Percentiles rank a stretch among this genome's conserved stretches.
These are phyloP conservation scores for Myxozyma nipponensis DNA, from an alignment of 805 yeast species.

Conservation along the genomic window DNA sequence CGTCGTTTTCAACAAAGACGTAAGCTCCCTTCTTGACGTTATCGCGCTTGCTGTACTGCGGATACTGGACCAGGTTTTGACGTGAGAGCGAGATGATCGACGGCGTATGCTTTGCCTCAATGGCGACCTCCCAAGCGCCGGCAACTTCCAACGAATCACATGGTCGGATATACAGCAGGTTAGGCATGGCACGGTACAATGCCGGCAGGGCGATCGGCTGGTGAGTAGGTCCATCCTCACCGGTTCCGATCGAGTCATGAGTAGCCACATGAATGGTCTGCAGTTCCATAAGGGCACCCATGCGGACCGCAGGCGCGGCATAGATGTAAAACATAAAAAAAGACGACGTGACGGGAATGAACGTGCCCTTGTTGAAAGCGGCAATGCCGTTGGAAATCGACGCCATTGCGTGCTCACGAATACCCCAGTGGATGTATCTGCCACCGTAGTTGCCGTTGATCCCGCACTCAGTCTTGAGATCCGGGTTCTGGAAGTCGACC, in stretches of 20 bases:
- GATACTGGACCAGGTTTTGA: slow-evolving; percentile 67
- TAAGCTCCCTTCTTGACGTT: slow-evolving; percentile 35
- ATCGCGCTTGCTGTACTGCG: slow-evolving; percentile 69
- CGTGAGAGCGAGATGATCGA: slow-evolving; percentile 58
- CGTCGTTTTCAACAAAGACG: slow-evolving; percentile 29
- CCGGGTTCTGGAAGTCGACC: slow-evolving; percentile 9
- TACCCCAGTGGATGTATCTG: slow-evolving; percentile 38
- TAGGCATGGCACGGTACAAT: slow-evolving; percentile 81
- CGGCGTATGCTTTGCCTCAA: slow-evolving; percentile 51
- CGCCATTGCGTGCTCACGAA: slow-evolving; percentile 40
- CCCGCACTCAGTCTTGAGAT: slow-evolving; percentile 8
- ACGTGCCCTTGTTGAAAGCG: slow-evolving; percentile 39
- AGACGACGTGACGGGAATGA: slow-evolving; percentile 43
- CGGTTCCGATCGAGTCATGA: slow-evolving; percentile 85
- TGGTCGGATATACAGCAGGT: slow-evolving; percentile 84
- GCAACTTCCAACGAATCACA: slow-evolving; percentile 85
- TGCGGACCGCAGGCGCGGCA: slow-evolving; percentile 66
- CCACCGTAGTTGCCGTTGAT: slow-evolving; percentile 30
- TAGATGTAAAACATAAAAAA: slow-evolving; percentile 41
- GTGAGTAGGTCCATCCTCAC: slow-evolving; percentile 93
- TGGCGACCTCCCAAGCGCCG: slow-evolving; percentile 56
- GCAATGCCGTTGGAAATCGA: slow-evolving; percentile 34
- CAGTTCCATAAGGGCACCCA: slow-evolving; percentile 76
- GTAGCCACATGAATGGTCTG: slow-evolving; percentile 86
- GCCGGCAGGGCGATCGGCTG: slow-evolving; percentile 88